Evolutionary conservation across 1,139 yeast species (phyloP), one percentile per base, ranked within the genome.

Genomic region (Yamadazyma triangularis): DNA sequence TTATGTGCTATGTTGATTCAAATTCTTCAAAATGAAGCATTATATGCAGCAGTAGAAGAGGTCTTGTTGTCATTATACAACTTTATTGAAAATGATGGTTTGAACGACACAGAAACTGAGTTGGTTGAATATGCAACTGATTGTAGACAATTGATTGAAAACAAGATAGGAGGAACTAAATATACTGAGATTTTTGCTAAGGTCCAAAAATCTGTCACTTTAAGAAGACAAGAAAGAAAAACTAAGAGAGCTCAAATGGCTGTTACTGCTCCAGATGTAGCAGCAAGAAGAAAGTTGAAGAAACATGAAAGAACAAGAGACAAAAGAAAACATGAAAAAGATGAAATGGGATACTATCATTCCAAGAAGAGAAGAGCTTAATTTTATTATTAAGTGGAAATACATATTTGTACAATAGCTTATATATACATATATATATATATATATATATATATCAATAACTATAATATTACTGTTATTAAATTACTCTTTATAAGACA

Each of bases 171-270:
- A 10, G 74, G 81, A 5, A 72, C 91, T 0, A 79, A 69, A 14
- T 91, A 81, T 49, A 72, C 87, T n/a, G 58, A 64, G 19, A 60
- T 76, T 3, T 84, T 80, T 48, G 61, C 86, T 2, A 63, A 64
- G 32, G 94, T 87, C 11, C 77, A 78, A 48, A 77, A 70, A 41
- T 50, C 51, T 11, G 80, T 89, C 13, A 60, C 60, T 25, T 64
- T 65, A 19, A 72, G 87, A 53, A 75, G 97, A 48, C 71, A 72
- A 39, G 93, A 86, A 30, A 77, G 97, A 57, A 79, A 69, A 49
- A 73, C 84, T 1, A 81, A 79, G 50, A 70, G 89, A 36, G 83
- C 95, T 0, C 80, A 84, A 40, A 61, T 86, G 53, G 86, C 89
- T 2, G 70, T 89, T 4, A 71, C 72, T 10, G 84, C 85, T 4